Conservation (phyloP, 108 stramenopile species). For the Cyclotella atomus region DNA sequence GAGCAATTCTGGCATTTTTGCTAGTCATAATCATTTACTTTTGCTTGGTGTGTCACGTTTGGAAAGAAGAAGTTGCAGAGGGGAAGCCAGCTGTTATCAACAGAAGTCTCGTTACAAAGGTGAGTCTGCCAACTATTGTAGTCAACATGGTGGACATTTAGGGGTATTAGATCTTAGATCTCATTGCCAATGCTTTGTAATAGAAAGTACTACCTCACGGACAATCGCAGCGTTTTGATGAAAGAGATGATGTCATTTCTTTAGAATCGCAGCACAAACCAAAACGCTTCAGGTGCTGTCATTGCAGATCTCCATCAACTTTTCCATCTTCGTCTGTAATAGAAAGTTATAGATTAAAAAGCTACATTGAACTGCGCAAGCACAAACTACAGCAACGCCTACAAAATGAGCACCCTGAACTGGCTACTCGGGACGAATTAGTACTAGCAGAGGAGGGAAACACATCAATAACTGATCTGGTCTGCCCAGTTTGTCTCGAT, state of each 20-base stretch:
- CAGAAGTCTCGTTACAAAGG: constrained; percentile 17
- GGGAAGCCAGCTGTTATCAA: not conserved
- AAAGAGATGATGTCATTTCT: not conserved
- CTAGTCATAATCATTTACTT: constrained; percentile 4
- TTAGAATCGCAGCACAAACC: not conserved
- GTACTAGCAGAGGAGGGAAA: constrained; percentile 9
- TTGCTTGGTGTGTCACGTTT: not conserved
- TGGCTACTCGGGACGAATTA: not conserved
- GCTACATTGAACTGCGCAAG: not conserved
- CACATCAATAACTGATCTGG: not conserved
- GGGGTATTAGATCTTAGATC: too few species aligned
- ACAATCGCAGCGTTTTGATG: constrained; percentile 14
- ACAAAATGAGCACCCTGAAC: not conserved
- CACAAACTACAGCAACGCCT: not conserved
- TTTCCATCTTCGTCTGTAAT: constrained; percentile 9
- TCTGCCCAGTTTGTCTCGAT: constrained; percentile 66
- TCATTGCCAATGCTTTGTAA: not conserved
- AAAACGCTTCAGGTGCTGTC: not conserved
- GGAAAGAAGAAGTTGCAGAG: not conserved
- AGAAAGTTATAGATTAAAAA: constrained; percentile 1
- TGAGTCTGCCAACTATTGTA: not conserved
- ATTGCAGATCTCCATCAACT: not conserved
- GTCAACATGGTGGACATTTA: not conserved
- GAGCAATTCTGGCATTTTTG: constrained; percentile 6
- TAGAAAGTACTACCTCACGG: constrained; percentile 23